phyloP scores from a whole-genome alignment of 164 flowering plant species.

The Dillenia turbinata region DNA sequence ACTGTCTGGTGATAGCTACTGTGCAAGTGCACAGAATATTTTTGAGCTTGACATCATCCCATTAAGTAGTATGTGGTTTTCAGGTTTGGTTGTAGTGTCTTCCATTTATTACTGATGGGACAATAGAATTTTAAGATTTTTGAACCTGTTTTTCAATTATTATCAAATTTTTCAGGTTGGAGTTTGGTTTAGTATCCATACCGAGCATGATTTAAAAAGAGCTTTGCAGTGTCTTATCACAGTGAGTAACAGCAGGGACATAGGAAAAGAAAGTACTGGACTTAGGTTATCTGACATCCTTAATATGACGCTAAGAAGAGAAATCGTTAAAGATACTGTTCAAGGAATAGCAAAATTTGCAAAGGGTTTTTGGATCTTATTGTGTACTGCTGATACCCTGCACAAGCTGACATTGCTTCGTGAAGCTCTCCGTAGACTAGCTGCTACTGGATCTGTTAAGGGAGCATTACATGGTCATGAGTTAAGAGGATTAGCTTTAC shows the following conservation, averaged over 20 bases:
- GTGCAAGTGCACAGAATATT: no score
- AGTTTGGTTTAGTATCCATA: slow-evolving; percentile 97
- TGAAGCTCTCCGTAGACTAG: slow-evolving; percentile 90
- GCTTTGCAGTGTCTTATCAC: slow-evolving; percentile 93
- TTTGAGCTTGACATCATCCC: no score
- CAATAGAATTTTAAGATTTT: no score
- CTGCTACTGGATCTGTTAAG: slow-evolving; percentile 93
- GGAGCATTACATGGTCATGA: slow-evolving; percentile 85
- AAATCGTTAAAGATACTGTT: slow-evolving; percentile 75
- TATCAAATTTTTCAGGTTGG: slow-evolving; percentile 54
- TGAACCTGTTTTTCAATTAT: no score
- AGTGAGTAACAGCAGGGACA: slow-evolving; percentile 96
- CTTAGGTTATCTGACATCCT: slow-evolving; percentile 79
- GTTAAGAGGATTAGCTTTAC: slow-evolving; percentile 80
- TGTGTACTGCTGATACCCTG: slow-evolving; percentile 99
- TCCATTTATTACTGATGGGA: no score
- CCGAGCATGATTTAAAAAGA: slow-evolving; percentile 93
- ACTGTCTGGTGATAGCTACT: no score
- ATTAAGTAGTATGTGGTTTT: no score
- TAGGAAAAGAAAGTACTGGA: slow-evolving; percentile 72
- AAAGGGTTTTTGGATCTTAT: slow-evolving; percentile 85
- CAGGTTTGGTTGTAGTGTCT: no score
- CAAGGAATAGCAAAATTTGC: slow-evolving; percentile 93
- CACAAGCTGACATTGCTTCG: slow-evolving; percentile 92
- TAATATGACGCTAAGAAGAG: slow-evolving; percentile 66